Percentiles rank a stretch among this genome's conserved stretches.
These are phyloP conservation scores for Carex cristatella DNA, from an alignment of 176 grass and related monocot species.

Conservation along the genomic window DNA sequence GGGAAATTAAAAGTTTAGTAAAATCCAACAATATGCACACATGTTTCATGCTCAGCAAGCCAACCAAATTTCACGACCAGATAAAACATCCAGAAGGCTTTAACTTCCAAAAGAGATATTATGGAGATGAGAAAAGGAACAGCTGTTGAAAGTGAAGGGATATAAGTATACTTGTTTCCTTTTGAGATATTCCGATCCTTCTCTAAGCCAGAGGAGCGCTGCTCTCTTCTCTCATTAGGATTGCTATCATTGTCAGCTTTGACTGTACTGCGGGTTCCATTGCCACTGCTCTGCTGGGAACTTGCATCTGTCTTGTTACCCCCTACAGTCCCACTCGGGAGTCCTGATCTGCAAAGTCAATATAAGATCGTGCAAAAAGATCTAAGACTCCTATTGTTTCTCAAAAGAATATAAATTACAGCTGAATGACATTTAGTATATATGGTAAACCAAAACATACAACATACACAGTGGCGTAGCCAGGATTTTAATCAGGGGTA, in stretches of 20 bases:
- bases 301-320: slow-evolving; percentile 52
- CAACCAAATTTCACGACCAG: not conserved
- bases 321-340: slow-evolving; percentile 31
- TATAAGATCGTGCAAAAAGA: not conserved
- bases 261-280: slow-evolving; percentile 32
- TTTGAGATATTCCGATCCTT: slow-evolving; percentile 57
- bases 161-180: slow-evolving; percentile 70
- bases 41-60: not conserved
- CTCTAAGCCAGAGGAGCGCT: slow-evolving; percentile 48
- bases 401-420: not conserved
- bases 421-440: not conserved
- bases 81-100: not conserved
- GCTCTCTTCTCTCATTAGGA: slow-evolving; percentile 64
- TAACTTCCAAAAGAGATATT: slow-evolving; percentile 9
- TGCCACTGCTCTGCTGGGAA: slow-evolving; percentile 44
- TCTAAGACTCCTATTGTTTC: not conserved
- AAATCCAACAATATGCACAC: not conserved
- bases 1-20: not conserved
- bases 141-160: not conserved
- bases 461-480: not conserved
- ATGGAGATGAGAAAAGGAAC: not conserved
- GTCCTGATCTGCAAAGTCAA: slow-evolving; percentile 50
- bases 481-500: no score
- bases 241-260: slow-evolving; percentile 41
- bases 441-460: not conserved